Conservation (phyloP, 2,329 filamentous ascomycete genomes). For the Coccinonectria pachysandricola region DNA sequence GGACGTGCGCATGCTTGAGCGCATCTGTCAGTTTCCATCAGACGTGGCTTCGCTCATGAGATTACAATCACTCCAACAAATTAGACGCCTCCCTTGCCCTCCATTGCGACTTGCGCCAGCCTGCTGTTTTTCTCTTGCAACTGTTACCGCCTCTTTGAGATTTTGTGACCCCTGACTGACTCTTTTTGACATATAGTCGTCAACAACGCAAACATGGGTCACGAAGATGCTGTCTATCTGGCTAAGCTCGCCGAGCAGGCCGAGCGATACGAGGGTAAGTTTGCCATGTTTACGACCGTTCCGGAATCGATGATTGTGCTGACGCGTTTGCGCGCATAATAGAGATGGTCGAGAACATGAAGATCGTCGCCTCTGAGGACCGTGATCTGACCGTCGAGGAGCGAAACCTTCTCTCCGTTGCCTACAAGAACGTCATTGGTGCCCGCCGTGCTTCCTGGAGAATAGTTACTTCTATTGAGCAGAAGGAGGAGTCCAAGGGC, state of each 20-base stretch:
- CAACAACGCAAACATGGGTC: constrained; percentile 69
- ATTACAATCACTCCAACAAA: no score
- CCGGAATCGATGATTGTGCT: no score
- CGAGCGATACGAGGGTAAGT: constrained; percentile 97
- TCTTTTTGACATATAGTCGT: constrained; percentile 11
- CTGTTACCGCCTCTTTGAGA: constrained; percentile 11
- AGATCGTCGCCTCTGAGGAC: constrained; percentile 90
- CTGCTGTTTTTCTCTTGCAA: no score
- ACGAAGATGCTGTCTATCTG: constrained; percentile 98
- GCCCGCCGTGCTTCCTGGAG: constrained; percentile 97
- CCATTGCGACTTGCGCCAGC: no score
- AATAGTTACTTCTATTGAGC: constrained; percentile 99
- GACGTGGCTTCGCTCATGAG: no score
- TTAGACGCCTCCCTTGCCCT: no score
- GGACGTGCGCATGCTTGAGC: no score
- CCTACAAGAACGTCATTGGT: constrained; percentile 99
- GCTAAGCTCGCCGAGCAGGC: constrained; percentile 99
- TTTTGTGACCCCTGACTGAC: constrained; percentile 15
- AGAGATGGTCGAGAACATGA: constrained; percentile 99
- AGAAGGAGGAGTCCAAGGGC: constrained; percentile 99
- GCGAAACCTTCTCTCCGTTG: constrained; percentile 95
- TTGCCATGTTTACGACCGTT: no score
- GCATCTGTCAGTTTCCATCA: constrained; percentile 15
- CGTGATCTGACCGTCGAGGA: constrained; percentile 86
- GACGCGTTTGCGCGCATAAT: constrained; percentile 53